A percentile compares a stretch with the other conserved stretches of the same genome.
Conservation (phyloP, 495 filamentous ascomycete genomes). For the Aspergillus carlsbadensis region DNA sequence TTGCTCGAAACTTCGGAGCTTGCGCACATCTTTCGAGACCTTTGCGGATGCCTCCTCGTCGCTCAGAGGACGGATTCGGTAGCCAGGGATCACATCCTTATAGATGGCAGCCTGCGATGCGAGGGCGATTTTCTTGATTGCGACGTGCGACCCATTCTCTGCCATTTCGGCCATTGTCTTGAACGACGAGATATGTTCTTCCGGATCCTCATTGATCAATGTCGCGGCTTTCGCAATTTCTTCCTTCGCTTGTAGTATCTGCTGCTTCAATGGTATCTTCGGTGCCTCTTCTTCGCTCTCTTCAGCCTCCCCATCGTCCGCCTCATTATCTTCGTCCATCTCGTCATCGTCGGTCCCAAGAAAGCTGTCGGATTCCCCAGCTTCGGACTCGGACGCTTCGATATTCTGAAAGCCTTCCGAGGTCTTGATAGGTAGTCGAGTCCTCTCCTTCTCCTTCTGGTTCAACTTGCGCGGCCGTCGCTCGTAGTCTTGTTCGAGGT, state of each 20-base stretch:
- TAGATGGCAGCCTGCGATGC: conserved; percentile 87
- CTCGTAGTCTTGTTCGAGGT: conserved; percentile 92
- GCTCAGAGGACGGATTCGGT: conserved; percentile 79
- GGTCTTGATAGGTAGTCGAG: conserved; percentile 81
- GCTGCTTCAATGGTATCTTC: conserved; percentile 67
- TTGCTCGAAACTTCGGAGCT: conserved; percentile 79
- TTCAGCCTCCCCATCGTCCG: conserved; percentile 57
- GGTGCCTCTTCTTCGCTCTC: conserved; percentile 54
- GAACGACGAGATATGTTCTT: conserved; percentile 80
- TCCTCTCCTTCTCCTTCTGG: conserved; percentile 68
- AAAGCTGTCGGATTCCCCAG: conserved; percentile 50
- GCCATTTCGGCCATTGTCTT: conserved; percentile 74
- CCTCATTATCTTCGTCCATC: conserved; percentile 48
- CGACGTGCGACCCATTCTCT: conserved; percentile 55
- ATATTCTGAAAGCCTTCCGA: conserved; percentile 67
- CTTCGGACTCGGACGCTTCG: conserved; percentile 43
- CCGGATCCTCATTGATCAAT: conserved; percentile 85
- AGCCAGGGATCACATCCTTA: conserved; percentile 94
- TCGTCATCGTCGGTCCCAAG: conserved; percentile 48
- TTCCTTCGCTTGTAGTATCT: conserved; percentile 85
- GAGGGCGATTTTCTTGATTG: conserved; percentile 79
- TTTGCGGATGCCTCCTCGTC: conserved; percentile 73
- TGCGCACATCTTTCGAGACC: conserved; percentile 87
- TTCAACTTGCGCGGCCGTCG: conserved; percentile 68
- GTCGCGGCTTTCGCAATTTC: conserved; percentile 82